These are phyloP conservation scores for Saccharomycopsis phalli DNA, from an alignment of 1,139 yeast species.

Conservation along the genomic window DNA sequence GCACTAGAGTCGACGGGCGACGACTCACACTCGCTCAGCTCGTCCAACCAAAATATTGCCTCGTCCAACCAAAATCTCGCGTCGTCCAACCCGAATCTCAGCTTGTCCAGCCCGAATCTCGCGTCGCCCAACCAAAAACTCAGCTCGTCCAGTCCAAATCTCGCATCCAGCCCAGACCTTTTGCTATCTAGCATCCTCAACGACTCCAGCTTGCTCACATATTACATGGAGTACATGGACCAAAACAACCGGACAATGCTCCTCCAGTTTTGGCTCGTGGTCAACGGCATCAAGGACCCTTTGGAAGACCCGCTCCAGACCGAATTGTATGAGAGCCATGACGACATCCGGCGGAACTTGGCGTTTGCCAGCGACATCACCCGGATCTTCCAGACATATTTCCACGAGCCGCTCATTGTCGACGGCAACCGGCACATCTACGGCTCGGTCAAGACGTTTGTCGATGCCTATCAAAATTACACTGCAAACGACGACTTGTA, in stretches of 20 bases:
- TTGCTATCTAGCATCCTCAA: conserved; percentile 35
- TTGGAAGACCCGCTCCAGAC: conserved; percentile 38
- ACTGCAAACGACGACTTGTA: conserved; percentile 3
- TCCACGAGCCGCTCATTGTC: conserved; percentile 26
- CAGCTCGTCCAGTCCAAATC: background rate
- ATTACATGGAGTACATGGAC: conserved; percentile 51
- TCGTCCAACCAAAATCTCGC: conserved; percentile 13
- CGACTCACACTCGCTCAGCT: conserved; percentile 8
- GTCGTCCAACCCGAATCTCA: conserved; percentile 13
- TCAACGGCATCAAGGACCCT: conserved; percentile 65
- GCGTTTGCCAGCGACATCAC: conserved; percentile 34
- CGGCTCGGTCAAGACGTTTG: conserved; percentile 30
- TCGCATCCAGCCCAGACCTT: conserved; percentile 24
- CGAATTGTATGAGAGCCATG: conserved; percentile 15
- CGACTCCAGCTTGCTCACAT: conserved; percentile 39
- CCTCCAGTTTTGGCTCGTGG: conserved; percentile 57
- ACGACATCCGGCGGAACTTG: conserved; percentile 19
- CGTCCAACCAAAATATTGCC: conserved; percentile 16
- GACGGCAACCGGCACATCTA: conserved; percentile 26
- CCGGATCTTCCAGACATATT: conserved; percentile 38
- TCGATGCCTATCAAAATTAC: conserved; percentile 17
- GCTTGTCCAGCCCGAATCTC: conserved; percentile 12
- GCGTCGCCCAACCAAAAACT: background rate
- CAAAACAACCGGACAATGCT: conserved; percentile 35
- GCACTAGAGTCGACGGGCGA: conserved; percentile 1